phyloP scores from a whole-genome alignment of 148 eudicot species.

The Rhododendron henanense region DNA sequence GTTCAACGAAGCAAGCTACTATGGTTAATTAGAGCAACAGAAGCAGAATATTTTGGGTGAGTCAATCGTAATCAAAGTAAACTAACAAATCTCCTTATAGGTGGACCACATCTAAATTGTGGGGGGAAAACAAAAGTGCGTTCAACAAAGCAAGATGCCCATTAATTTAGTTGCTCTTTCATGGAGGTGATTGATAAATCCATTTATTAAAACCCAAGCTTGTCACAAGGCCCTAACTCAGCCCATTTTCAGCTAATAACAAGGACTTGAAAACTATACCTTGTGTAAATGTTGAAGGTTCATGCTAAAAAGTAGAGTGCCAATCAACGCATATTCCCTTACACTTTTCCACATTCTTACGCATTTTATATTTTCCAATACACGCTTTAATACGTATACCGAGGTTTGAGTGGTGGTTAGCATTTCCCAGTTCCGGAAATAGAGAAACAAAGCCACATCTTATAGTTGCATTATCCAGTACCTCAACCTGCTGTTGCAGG shows the following conservation, averaged over 20 bases:
- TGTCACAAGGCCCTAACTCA: conserved; percentile 4
- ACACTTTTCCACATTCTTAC: not conserved
- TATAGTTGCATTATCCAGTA: conserved; percentile 19
- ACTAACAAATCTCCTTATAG: not conserved
- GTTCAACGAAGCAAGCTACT: not conserved
- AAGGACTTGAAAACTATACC: not conserved
- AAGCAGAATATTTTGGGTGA: not conserved
- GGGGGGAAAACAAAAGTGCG: not conserved
- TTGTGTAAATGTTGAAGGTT: not conserved
- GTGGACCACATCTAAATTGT: conserved; percentile 4
- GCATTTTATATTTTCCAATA: not conserved
- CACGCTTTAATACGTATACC: not conserved
- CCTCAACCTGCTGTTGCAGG: conserved; percentile 97
- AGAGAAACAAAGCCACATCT: not conserved
- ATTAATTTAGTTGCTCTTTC: not conserved
- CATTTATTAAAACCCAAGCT: not conserved
- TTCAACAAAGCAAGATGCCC: not conserved
- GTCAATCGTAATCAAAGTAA: not conserved
- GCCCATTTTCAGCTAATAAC: not conserved
- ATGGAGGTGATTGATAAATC: not conserved
- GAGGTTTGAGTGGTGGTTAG: not conserved
- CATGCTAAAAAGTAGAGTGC: not conserved
- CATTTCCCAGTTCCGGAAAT: not conserved
- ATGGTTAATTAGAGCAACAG: not conserved
- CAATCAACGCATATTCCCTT: not conserved